Evolutionary conservation across 257 asterid genomes (phyloP), one percentile per base, ranked within the genome.

Genomic region (Nicotiana obtusifolia): DNA sequence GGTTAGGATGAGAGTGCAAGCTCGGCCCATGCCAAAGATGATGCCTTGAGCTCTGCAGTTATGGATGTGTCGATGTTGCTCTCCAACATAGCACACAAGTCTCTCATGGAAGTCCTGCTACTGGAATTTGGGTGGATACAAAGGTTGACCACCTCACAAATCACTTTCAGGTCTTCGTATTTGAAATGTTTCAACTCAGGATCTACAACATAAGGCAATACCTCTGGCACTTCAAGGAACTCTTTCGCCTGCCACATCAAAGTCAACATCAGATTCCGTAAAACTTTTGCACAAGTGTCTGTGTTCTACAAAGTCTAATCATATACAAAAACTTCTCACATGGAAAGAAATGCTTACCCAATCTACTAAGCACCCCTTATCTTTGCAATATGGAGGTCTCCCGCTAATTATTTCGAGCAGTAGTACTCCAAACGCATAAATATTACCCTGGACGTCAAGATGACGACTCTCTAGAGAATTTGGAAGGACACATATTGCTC

Each of bases 21-120:
- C 82, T 94, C 99, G 3, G 99, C 98, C 98, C 98, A 93, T 19
- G 98, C 99, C 80, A 96, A 84, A 80, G 98, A 91, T 4, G 97
- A 92, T 2, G 93, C 92, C 84, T 86, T 86, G 73, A 96, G 87
- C 85, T 94, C 97, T 4, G 92, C 93, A 1, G 97, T 86, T 76
- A 93, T 76, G 44, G 98, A 94, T 3, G 92, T 91, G 81, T 94
- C 97, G 2, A 96, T 90, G 57, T 93, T 88, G 10, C 82, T 86
- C 85, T 93, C 97, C 82, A 96, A 60, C 87, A 86, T 87, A 37
- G 87, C n/a, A 81, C 95, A 92, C 80, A 96, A 69, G 19, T 91
- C 97, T 59, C 49, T 84, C 95, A 94, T 93, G n/a, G 90, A 87
- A 53, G 89, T 87, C 86, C 92, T 85, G 52, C 84, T 81, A 66